A percentile compares a stretch with the other conserved stretches of the same genome.
phyloP scores from a whole-genome alignment of 306 rosid genomes.

The Sophora flavescens region DNA sequence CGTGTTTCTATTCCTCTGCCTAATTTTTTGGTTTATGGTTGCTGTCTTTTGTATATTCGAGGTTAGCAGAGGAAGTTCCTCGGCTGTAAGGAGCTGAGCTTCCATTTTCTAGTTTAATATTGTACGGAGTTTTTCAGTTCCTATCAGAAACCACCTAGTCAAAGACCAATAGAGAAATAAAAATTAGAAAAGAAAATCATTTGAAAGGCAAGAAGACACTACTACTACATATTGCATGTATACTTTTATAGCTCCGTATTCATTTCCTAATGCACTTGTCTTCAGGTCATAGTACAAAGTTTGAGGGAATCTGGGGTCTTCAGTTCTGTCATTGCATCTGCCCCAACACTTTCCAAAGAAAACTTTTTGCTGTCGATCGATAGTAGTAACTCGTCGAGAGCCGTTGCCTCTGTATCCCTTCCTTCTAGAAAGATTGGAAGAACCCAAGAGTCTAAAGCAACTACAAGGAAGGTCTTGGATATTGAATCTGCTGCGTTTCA shows the following conservation, averaged over 20 bases:
- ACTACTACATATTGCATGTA: neutral
- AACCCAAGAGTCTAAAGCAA: constrained; percentile 57
- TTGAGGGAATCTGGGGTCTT: constrained; percentile 89
- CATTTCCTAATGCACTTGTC: constrained; percentile 27
- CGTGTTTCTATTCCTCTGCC: no score
- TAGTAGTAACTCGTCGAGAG: constrained; percentile 80
- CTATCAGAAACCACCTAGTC: neutral
- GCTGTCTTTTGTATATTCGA: no score
- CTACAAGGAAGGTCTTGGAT: constrained; percentile 70
- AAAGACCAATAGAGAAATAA: neutral
- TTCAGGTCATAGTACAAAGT: constrained; percentile 87
- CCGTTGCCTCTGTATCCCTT: constrained; percentile 67
- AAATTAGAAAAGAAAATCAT: neutral
- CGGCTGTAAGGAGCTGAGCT: no score
- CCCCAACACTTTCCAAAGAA: constrained; percentile 76
- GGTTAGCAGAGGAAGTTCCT: no score
- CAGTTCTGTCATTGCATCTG: constrained; percentile 86
- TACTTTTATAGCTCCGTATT: neutral
- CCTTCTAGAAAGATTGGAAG: constrained; percentile 68
- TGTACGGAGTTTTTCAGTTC: no score
- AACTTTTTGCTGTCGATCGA: constrained; percentile 74
- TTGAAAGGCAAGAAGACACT: constrained; percentile 9
- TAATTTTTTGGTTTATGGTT: no score
- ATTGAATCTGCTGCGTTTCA: constrained; percentile 55
- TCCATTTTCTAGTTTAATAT: no score